Evolutionary conservation across 257 asterid species (phyloP), one percentile per base, ranked within the genome.

Genomic region (Forsythia suspensa): DNA sequence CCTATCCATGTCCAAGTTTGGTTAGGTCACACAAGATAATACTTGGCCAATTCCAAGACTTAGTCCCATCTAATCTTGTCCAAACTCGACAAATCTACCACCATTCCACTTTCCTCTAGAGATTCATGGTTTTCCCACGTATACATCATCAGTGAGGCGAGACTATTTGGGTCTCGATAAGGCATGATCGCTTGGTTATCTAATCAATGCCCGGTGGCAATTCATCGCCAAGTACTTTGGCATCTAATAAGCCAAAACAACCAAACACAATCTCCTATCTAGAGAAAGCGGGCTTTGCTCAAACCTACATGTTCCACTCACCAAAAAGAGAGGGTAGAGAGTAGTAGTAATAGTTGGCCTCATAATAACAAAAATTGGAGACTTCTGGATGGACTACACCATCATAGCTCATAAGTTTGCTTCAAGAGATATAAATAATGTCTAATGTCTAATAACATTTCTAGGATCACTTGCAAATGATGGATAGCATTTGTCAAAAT

Each of bases 331-430:
- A 61, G 10, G 38, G 39, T 38, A 61, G 15, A 24, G 8, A 15
- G 34, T 8, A 52, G 20, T 15, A 61, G 69, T 21, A n/a, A n/a
- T n/a, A 21, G 38, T 24, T 24, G 69, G 16, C 38, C 0, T 24
- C 13, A 8, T 20, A 20, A 61, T 61, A 61, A 24, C 38, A 38
- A 24, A 20, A 61, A 21, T 20, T 71, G 81, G 51, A 70, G 72
- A 71, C 15, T 29, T 41, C 51, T 5, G 41, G 61, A 44, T 44
- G 48, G 37, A 24, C 44, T 61, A 46, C 11, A 29, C 36, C 38
- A 79, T 68, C 75, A 29, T 24, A 68, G 57, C 76, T 21, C 29
- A 42, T 20, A 73, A 51, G 38, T 67, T 84, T 67, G 41, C 67
- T 15, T 10, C 52, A 71, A 41, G 11, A 34, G 41, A 61, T 24